Percentiles rank a stretch among this genome's conserved stretches.
Evolutionary conservation across 768 basidiomycete species (phyloP).

Genomic region (Trametes meyenii): DNA sequence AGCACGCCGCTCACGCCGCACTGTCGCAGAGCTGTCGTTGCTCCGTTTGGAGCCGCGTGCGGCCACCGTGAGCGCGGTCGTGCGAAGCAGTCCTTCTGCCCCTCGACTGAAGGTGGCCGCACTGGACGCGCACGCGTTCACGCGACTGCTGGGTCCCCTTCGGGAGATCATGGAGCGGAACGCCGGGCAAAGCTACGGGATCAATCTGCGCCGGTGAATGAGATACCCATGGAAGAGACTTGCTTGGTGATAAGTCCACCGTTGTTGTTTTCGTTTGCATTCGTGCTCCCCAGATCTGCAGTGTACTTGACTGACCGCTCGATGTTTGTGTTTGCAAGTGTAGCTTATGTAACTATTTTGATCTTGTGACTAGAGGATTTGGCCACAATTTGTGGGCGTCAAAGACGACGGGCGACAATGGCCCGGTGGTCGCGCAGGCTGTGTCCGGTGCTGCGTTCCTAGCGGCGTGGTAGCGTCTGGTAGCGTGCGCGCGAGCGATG

Average conservation of each 20-base stretch:
- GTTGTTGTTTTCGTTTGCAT: neutral
- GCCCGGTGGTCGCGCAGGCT: neutral
- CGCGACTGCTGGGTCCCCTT: conserved; percentile 88
- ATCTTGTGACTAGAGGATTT: neutral
- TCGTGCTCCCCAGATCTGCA: neutral
- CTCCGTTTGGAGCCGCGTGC: conserved; percentile 89
- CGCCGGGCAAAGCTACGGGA: conserved; percentile 72
- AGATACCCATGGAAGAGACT: neutral
- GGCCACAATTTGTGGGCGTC: conserved; percentile 1
- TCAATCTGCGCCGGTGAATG: conserved; percentile 12
- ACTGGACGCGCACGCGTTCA: conserved; percentile 91
- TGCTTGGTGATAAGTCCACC: neutral
- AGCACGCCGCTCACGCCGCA: conserved; percentile 14
- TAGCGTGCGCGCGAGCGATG: too few species aligned
- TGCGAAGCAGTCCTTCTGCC: conserved; percentile 47
- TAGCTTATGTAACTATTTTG: conserved; percentile 20
- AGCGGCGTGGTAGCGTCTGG: too few species aligned
- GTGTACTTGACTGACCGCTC: neutral
- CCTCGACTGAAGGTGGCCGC: conserved; percentile 91
- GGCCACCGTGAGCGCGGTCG: conserved; percentile 90
- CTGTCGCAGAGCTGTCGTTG: conserved; percentile 78
- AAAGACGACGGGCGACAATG: neutral
- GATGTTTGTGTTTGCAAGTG: conserved; percentile 8
- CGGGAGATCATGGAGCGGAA: conserved; percentile 92
- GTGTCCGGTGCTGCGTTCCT: neutral